Evolutionary conservation across 2,329 filamentous ascomycete genomes (phyloP).

Genomic region (Phaeophleospora eucalypticola): DNA sequence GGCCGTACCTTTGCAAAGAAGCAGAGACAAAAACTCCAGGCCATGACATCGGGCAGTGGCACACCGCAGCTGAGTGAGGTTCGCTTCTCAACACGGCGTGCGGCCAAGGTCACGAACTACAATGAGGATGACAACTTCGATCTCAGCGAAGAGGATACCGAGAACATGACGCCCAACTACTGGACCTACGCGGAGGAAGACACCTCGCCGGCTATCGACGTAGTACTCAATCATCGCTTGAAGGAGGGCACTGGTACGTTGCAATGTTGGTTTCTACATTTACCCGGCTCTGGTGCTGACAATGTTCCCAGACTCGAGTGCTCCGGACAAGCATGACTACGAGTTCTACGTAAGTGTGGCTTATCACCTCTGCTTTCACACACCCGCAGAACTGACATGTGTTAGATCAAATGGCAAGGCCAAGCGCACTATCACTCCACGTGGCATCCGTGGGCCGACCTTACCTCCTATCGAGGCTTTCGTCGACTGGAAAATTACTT

Average conservation of each 20-base stretch:
- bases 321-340: slow-evolving; percentile 68
- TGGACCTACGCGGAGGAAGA: slow-evolving; percentile 69
- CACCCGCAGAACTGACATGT: slow-evolving; percentile 21
- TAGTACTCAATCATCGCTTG: slow-evolving; percentile 79
- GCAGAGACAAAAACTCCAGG: slow-evolving; percentile 65
- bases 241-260: slow-evolving; percentile 56
- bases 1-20: slow-evolving; percentile 67
- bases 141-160: slow-evolving; percentile 56
- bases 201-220: slow-evolving; percentile 79
- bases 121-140: slow-evolving; percentile 63
- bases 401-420: slow-evolving; percentile 92
- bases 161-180: slow-evolving; percentile 65
- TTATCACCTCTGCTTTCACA: too few relatives aligned
- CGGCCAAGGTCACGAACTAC: slow-evolving; percentile 68
- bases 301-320: slow-evolving; percentile 22
- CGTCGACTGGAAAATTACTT: slow-evolving; percentile 95
- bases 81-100: slow-evolving; percentile 84
- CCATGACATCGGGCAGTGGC: slow-evolving; percentile 53
- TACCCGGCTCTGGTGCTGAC: slow-evolving; percentile 1
- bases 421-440: slow-evolving; percentile 94
- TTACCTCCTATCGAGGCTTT: slow-evolving; percentile 74
- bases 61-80: slow-evolving; percentile 71
- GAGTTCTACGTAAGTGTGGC: slow-evolving; percentile 60
- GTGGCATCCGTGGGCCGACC: slow-evolving; percentile 77
- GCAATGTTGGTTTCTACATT: not conserved